Evolutionary conservation across 805 yeast species (phyloP).

Genomic region (Kuraishia borneana): DNA sequence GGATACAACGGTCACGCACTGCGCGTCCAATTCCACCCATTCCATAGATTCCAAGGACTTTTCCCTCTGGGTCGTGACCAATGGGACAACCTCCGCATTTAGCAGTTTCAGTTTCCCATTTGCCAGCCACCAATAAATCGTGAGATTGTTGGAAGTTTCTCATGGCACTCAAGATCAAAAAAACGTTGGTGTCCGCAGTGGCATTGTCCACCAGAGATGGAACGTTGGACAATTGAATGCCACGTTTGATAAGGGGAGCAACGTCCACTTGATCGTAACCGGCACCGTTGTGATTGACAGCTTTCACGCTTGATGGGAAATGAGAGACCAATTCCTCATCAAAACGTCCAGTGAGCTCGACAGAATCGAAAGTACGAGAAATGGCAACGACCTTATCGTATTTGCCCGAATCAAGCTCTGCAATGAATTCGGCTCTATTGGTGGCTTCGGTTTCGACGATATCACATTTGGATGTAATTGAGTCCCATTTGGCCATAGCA

Average conservation of each 20-base stretch:
- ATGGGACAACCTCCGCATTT: slow-evolving; percentile 44
- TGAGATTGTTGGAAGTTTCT: slow-evolving; percentile 55
- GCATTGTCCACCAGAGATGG: slow-evolving; percentile 41
- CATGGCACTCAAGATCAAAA: slow-evolving; percentile 36
- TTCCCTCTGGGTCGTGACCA: slow-evolving; percentile 70
- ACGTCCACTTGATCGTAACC: slow-evolving; percentile 47
- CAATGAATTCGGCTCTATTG: slow-evolving; percentile 27
- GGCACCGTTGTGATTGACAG: slow-evolving; percentile 40
- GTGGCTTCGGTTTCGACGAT: slow-evolving; percentile 32
- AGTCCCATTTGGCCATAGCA: slow-evolving; percentile 61
- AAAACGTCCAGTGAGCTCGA: slow-evolving; percentile 26
- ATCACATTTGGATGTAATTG: slow-evolving; percentile 32
- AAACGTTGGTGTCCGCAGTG: slow-evolving; percentile 47
- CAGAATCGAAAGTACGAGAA: slow-evolving; percentile 30
- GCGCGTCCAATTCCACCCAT: slow-evolving; percentile 89
- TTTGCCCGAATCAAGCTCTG: slow-evolving; percentile 23
- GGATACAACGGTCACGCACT: slow-evolving; percentile 56
- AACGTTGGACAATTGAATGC: slow-evolving; percentile 40
- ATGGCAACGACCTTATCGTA: slow-evolving; percentile 24
- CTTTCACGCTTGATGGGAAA: slow-evolving; percentile 27
- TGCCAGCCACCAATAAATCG: slow-evolving; percentile 39
- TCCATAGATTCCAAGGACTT: slow-evolving; percentile 71
- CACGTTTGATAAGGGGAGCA: slow-evolving; percentile 23
- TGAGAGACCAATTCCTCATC: slow-evolving; percentile 29
- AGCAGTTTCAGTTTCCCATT: slow-evolving; percentile 37